Evolutionary conservation across 2,329 filamentous ascomycete species (phyloP).

Genomic region (Colletotrichum sp.): DNA sequence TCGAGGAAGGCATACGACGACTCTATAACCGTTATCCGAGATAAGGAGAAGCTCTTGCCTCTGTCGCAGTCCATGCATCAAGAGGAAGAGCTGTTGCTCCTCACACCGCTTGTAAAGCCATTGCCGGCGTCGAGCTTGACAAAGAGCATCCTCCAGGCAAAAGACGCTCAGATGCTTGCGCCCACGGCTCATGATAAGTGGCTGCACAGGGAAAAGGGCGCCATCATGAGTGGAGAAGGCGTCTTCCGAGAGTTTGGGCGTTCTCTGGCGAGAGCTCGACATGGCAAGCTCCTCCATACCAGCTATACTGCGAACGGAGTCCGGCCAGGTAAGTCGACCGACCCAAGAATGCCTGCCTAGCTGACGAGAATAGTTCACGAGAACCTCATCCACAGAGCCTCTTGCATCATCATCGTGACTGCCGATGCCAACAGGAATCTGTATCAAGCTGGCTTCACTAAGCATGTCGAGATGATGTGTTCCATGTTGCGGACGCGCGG

Average conservation of each 20-base stretch:
- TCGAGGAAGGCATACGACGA: conserved; percentile 88
- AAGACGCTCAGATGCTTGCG: conserved; percentile 39
- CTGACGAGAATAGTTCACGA: conserved; percentile 70
- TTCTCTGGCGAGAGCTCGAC: conserved; percentile 83
- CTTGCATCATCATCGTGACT: conserved; percentile 87
- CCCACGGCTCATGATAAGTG: conserved; percentile 58
- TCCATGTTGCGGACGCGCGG: conserved; percentile 78
- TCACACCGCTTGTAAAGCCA: conserved; percentile 90
- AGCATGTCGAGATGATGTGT: conserved; percentile 96
- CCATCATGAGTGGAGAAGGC: conserved; percentile 89
- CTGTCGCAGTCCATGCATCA: conserved; percentile 81
- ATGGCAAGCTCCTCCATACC: conserved; percentile 87
- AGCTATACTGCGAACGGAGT: conserved; percentile 96
- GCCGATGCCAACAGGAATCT: conserved; percentile 93
- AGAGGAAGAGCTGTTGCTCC: conserved; percentile 85
- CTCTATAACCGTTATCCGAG: conserved; percentile 91
- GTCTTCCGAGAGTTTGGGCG: conserved; percentile 91
- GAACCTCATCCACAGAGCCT: conserved; percentile 86
- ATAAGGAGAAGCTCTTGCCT: conserved; percentile 85
- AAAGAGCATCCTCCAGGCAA: conserved; percentile 67
- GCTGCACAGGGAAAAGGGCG: conserved; percentile 61
- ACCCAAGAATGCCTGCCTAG: neutral
- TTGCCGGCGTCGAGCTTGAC: conserved; percentile 88
- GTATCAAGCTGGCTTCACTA: conserved; percentile 94
- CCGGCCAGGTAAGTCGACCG: conserved; percentile 60